These are phyloP conservation scores for Diatrype stigma DNA, from an alignment of 2,329 filamentous ascomycete species.

Conservation along the genomic window DNA sequence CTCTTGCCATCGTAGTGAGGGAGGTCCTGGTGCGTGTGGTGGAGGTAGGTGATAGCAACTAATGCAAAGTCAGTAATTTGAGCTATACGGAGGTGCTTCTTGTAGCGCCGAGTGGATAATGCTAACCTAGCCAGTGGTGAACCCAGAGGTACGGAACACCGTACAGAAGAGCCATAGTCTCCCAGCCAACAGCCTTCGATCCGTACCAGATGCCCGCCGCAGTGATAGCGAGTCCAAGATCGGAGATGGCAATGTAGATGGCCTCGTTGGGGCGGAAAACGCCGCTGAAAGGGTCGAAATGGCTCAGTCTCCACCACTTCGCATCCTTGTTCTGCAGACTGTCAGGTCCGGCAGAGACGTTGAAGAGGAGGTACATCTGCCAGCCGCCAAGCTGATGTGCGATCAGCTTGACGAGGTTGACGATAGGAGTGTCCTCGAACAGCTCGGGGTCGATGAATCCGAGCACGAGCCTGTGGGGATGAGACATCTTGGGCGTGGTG, in stretches of 20 bases:
- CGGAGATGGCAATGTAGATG: conserved; percentile 52
- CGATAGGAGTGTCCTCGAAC: conserved; percentile 60
- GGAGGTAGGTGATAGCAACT: conserved; percentile 73
- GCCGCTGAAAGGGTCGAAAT: conserved; percentile 58
- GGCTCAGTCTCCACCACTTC: conserved; percentile 44
- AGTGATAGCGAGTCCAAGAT: conserved; percentile 54
- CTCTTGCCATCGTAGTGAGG: conserved; percentile 54
- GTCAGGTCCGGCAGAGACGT: conserved; percentile 46
- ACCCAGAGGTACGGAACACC: conserved; percentile 64
- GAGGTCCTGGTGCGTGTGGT: conserved; percentile 60
- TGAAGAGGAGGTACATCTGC: conserved; percentile 60
- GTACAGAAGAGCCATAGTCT: conserved; percentile 57
- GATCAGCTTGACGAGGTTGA: conserved; percentile 50
- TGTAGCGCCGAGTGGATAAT: background rate
- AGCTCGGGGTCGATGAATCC: conserved; percentile 45
- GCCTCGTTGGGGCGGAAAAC: conserved; percentile 58
- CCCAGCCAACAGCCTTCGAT: conserved; percentile 49
- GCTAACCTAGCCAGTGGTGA: conserved; percentile 64
- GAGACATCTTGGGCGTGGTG: conserved; percentile 32
- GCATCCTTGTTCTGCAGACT: conserved; percentile 41
- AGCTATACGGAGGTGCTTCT: background rate
- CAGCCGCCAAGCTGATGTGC: conserved; percentile 62
- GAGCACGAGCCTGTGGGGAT: conserved; percentile 27
- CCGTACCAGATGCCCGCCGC: conserved; percentile 47
- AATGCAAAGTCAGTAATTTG: conserved; percentile 13